These are phyloP conservation scores for Diaporthe capsici DNA, from an alignment of 2,329 filamentous ascomycete genomes.

Conservation along the genomic window DNA sequence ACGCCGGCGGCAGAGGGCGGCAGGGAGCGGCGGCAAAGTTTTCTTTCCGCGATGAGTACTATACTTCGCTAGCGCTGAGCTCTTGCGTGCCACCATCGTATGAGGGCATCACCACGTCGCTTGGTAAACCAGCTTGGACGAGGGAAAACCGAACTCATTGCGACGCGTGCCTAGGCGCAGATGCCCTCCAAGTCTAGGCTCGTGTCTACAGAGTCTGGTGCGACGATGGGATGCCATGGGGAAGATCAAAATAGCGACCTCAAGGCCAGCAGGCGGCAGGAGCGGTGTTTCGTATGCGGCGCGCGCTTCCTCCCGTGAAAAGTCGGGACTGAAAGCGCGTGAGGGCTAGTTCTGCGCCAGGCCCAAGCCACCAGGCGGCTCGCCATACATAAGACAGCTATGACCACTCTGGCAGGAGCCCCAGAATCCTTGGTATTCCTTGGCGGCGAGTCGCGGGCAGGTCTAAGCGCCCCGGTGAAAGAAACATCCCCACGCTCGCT, in stretches of 20 bases:
- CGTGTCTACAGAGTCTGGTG: neutral
- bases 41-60: neutral
- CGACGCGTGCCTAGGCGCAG: no score
- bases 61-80: neutral
- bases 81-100: neutral
- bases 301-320: neutral
- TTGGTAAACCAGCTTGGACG: neutral
- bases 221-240: neutral
- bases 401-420: neutral
- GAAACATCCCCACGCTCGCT: neutral
- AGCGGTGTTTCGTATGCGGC: slow-evolving; percentile 4
- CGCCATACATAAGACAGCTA: neutral
- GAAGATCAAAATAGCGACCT: slow-evolving; percentile 8
- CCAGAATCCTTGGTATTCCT: neutral
- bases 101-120: neutral
- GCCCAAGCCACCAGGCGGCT: neutral
- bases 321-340: neutral
- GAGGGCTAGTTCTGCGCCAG: neutral
- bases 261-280: neutral
- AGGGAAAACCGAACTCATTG: neutral
- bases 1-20: neutral
- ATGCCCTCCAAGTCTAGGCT: no score
- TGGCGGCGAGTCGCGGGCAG: neutral
- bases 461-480: neutral
- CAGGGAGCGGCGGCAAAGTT: neutral